phyloP scores from a whole-genome alignment of 78 protist genomes.

The Dictyostelium capitatum region DNA sequence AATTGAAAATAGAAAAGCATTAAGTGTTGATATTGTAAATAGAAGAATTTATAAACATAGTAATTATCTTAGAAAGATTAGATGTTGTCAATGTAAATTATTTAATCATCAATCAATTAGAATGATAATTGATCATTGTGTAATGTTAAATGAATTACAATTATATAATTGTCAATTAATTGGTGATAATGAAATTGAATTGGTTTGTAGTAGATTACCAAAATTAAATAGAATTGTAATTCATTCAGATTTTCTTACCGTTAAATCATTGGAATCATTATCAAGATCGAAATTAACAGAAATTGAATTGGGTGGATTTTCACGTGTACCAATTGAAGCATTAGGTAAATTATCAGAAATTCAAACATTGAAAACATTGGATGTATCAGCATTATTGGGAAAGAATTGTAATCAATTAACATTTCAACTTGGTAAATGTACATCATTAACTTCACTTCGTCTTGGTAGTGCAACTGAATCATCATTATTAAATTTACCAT shows the following conservation, averaged over 20 bases:
- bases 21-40: conserved; percentile 34
- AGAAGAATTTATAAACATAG: conserved; percentile 68
- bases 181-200: conserved; percentile 43
- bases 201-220: not conserved
- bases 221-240: conserved; percentile 23
- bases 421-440: not conserved
- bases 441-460: conserved; percentile 1
- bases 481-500: conserved; percentile 13
- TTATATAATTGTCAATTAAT: conserved; percentile 37
- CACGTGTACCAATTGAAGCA: not conserved
- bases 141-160: conserved; percentile 9
- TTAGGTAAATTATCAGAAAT: conserved; percentile 30
- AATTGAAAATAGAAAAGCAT: conserved; percentile 33
- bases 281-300: not conserved
- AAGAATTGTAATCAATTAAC: not conserved
- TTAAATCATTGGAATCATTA: conserved; percentile 5
- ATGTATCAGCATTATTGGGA: conserved; percentile 18
- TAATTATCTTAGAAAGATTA: conserved; percentile 41
- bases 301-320: conserved; percentile 65
- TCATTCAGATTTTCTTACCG: conserved; percentile 12
- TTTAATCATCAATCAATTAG: not conserved
- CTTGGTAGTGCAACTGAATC: conserved; percentile 32
- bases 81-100: conserved; percentile 7
- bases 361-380: not conserved
- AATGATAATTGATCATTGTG: conserved; percentile 44